Evolutionary conservation across 2,329 filamentous ascomycete species (phyloP).

Genomic region (Aureobasidium mangrovei): DNA sequence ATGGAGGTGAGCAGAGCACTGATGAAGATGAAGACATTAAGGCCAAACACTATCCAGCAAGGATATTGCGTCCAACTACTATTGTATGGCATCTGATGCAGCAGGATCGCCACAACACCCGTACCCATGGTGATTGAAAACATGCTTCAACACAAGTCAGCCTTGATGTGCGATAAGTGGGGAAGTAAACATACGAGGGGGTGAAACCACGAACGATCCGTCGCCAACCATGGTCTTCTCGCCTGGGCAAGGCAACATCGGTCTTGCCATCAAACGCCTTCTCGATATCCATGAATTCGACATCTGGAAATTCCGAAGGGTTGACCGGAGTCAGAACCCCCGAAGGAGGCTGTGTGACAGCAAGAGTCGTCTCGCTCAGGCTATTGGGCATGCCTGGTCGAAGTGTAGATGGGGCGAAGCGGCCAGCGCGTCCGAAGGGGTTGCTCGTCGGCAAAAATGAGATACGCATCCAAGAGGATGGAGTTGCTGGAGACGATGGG

Average conservation of each 20-base stretch:
- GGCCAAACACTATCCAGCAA: constrained; percentile 50
- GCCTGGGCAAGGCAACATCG: constrained; percentile 1
- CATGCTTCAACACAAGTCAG: constrained; percentile 17
- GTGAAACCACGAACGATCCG: constrained; percentile 12
- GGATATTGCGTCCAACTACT: constrained; percentile 50
- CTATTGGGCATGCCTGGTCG: constrained; percentile 7
- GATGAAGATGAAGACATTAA: constrained; percentile 52
- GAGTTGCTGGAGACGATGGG: not conserved
- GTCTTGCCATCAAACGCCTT: constrained; percentile 3
- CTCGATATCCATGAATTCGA: constrained; percentile 2
- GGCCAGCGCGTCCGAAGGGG: constrained; percentile 10
- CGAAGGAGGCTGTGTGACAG: constrained; percentile 10
- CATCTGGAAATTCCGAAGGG: constrained; percentile 2
- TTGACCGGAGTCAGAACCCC: constrained; percentile 11
- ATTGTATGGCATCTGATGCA: constrained; percentile 55
- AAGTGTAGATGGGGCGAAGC: not conserved
- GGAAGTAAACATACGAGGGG: not conserved
- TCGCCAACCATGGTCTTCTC: constrained; percentile 12
- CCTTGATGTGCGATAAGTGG: not conserved
- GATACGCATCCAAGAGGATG: not conserved
- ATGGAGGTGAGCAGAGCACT: constrained; percentile 46
- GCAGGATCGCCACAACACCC: constrained; percentile 55
- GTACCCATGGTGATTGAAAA: constrained; percentile 49
- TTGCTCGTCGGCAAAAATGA: not conserved
- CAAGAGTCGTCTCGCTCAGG: constrained; percentile 10